phyloP scores from a whole-genome alignment of 148 eudicot genomes.

The Rhododendron simsii region DNA sequence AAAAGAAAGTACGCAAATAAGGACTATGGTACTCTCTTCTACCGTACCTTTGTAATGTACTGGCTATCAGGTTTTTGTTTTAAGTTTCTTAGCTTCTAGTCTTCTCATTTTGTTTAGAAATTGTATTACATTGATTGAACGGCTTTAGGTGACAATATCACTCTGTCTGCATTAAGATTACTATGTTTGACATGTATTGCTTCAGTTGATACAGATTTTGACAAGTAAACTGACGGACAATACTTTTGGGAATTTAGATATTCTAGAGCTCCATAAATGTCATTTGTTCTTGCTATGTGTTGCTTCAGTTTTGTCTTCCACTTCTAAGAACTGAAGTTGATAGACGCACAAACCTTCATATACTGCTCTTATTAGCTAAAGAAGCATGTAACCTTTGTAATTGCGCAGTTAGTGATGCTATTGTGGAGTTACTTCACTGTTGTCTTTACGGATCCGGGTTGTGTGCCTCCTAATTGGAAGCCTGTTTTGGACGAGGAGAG shows the following conservation, averaged over 20 bases:
- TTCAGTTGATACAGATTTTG: background rate
- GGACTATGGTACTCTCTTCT: background rate
- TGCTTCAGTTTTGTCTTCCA: background rate
- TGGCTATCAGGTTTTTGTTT: background rate
- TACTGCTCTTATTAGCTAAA: background rate
- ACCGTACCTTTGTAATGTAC: background rate
- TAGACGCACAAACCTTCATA: background rate
- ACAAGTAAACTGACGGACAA: background rate
- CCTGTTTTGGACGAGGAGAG: constrained; percentile 80
- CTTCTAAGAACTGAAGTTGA: background rate
- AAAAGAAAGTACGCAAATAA: background rate
- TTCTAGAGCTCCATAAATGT: background rate
- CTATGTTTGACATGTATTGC: background rate
- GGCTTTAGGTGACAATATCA: background rate
- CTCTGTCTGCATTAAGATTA: background rate
- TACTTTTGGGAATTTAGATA: background rate
- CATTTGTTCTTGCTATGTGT: background rate
- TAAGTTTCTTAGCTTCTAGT: background rate
- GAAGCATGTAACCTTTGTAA: background rate
- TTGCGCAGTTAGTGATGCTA: constrained; percentile 81
- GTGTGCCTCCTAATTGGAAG: constrained; percentile 88
- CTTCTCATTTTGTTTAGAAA: background rate
- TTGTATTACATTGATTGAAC: background rate
- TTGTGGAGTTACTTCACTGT: constrained; percentile 95
- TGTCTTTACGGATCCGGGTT: constrained; percentile 91